Percentiles rank a stretch among this genome's conserved stretches.
These are phyloP conservation scores for Xylaria cubensis DNA, from an alignment of 495 filamentous ascomycete species.

Conservation along the genomic window DNA sequence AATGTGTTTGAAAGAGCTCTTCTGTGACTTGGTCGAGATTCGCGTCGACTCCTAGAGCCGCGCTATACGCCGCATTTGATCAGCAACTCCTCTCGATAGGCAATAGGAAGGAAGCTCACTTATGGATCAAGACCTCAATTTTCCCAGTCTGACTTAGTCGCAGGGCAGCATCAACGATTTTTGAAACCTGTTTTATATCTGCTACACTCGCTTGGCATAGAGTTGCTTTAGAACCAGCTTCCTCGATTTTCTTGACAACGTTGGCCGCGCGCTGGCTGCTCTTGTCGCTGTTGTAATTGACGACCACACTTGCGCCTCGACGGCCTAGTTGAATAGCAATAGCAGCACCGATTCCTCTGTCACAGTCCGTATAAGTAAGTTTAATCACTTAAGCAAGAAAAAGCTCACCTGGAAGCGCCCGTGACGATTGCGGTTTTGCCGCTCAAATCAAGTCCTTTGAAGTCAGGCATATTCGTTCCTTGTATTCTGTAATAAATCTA, in stretches of 20 bases:
- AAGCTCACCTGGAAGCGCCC: not conserved
- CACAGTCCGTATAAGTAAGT: not conserved
- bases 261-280: not conserved
- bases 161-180: not conserved
- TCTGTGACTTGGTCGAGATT: conserved; percentile 16
- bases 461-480: not conserved
- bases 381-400: too few relatives aligned
- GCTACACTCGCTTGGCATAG: conserved; percentile 4
- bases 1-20: conserved; percentile 25
- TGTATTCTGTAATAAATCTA: not conserved
- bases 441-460: conserved; percentile 1
- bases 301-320: not conserved
- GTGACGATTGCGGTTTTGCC: not conserved
- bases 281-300: not conserved
- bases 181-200: not conserved
- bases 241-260: not conserved
- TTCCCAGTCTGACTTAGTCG: not conserved
- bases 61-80: not conserved
- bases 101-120: not conserved
- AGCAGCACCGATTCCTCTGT: not conserved
- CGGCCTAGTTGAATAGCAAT: conserved; percentile 2
- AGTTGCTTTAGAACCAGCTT: not conserved
- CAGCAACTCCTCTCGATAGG: not conserved
- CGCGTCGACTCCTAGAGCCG: conserved; percentile 14
- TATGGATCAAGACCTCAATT: not conserved